phyloP scores from a whole-genome alignment of 1,284 basidiomycete species.

The Leucoagaricus sp. region DNA sequence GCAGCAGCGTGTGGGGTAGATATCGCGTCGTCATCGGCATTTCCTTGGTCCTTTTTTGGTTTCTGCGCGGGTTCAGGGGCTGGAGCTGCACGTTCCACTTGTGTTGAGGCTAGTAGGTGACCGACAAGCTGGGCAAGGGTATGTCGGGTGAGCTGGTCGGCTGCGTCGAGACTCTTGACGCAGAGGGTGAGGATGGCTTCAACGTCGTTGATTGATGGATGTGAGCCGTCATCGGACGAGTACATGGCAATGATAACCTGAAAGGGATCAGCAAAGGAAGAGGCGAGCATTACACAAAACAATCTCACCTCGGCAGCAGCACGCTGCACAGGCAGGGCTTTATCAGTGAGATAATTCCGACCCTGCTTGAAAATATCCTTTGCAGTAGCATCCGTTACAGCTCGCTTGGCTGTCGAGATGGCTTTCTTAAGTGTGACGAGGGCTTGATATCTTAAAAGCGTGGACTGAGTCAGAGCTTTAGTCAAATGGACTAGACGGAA shows the following conservation, averaged over 20 bases:
- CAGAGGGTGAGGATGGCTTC: slow-evolving; percentile 73
- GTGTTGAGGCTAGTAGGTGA: slow-evolving; percentile 84
- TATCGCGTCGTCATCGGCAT: slow-evolving; percentile 44
- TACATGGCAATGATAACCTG: slow-evolving; percentile 72
- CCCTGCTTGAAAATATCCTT: slow-evolving; percentile 90
- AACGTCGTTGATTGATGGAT: slow-evolving; percentile 66
- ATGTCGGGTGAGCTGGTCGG: slow-evolving; percentile 85
- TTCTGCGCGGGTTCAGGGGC: slow-evolving; percentile 57
- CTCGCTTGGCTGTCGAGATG: slow-evolving; percentile 76
- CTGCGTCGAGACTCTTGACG: slow-evolving; percentile 76
- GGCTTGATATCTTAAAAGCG: slow-evolving; percentile 84
- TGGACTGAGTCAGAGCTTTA: slow-evolving; percentile 45
- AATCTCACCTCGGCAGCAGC: slow-evolving; percentile 73
- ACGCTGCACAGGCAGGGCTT: slow-evolving; percentile 85
- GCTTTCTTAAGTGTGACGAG: slow-evolving; percentile 78
- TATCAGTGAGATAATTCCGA: slow-evolving; percentile 77
- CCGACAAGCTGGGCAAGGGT: slow-evolving; percentile 81
- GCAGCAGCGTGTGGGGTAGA: slow-evolving; percentile 47
- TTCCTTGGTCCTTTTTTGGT: slow-evolving; percentile 64
- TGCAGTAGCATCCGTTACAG: slow-evolving; percentile 75
- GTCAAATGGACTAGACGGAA: not conserved
- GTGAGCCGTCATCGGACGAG: slow-evolving; percentile 53
- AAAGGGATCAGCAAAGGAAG: slow-evolving; percentile 10
- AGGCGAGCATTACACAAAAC: slow-evolving; percentile 1
- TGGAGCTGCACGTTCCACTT: slow-evolving; percentile 64